These are phyloP conservation scores for Mortierella alpina DNA, from an alignment of 192 early-diverging fungal genomes.

Conservation along the genomic window DNA sequence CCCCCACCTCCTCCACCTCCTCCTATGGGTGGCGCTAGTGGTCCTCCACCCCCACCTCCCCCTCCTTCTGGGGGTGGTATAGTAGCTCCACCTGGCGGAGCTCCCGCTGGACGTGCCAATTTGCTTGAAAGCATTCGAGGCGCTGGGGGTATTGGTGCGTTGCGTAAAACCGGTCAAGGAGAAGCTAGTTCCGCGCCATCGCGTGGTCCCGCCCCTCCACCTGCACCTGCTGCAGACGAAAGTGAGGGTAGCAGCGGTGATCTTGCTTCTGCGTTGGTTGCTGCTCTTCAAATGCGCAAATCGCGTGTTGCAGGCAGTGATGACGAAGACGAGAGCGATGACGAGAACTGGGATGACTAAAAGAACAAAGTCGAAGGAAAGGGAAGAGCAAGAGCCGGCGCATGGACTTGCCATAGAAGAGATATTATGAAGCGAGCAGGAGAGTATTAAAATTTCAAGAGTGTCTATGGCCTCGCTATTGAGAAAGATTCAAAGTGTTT, in stretches of 20 bases:
- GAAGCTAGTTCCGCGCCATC: slow-evolving; percentile 12
- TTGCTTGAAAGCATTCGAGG: slow-evolving; percentile 62
- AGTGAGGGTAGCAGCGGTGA: slow-evolving; percentile 23
- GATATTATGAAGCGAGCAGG: no score
- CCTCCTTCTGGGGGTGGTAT: slow-evolving; percentile 28
- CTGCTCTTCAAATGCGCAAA: slow-evolving; percentile 28
- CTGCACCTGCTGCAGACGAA: slow-evolving; percentile 20
- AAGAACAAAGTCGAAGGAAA: background rate
- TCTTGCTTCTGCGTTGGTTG: slow-evolving; percentile 19
- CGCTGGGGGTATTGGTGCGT: slow-evolving; percentile 55
- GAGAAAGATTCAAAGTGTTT: no score
- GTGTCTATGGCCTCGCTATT: no score
- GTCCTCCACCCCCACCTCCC: slow-evolving; percentile 52
- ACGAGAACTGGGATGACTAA: slow-evolving; percentile 51
- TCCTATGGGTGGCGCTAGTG: slow-evolving; percentile 13
- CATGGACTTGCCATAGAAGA: no score
- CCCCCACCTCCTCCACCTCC: slow-evolving; percentile 44
- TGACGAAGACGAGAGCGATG: slow-evolving; percentile 41
- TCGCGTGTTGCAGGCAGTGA: slow-evolving; percentile 34
- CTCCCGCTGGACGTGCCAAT: slow-evolving; percentile 34
- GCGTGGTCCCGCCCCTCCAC: slow-evolving; percentile 16
- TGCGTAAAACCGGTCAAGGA: slow-evolving; percentile 46
- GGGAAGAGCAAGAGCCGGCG: background rate
- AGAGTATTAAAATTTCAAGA: no score
- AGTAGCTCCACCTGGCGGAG: slow-evolving; percentile 17